Conservation (phyloP, 352 stramenopile genomes). For the Globisporangium canariense region DNA sequence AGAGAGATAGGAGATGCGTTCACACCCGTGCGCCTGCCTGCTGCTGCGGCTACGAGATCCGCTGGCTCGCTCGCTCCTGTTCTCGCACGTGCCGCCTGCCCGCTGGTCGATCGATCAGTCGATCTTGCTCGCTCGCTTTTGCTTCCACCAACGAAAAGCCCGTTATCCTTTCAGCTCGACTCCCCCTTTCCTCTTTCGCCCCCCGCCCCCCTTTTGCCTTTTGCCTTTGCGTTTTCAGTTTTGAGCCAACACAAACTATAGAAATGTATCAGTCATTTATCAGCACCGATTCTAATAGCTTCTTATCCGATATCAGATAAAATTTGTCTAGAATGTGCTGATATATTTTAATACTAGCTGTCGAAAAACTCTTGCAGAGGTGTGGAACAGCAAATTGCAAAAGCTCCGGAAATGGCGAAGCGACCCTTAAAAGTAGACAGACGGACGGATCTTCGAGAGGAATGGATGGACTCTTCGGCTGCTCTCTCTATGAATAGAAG, state of each 20-base stretch:
- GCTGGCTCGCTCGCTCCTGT: neutral
- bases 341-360: no score
- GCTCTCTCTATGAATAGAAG: neutral
- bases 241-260: no score
- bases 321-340: no score
- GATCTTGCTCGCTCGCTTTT: slow-evolving; percentile 3
- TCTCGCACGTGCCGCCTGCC: neutral
- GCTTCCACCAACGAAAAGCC: slow-evolving; percentile 15
- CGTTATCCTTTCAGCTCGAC: slow-evolving; percentile 9
- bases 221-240: neutral
- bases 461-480: no score
- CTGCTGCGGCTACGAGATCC: no score
- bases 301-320: no score
- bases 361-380: no score
- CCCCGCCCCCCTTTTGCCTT: slow-evolving; percentile 5
- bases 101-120: neutral
- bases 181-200: no score
- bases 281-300: no score
- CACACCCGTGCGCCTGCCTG: neutral
- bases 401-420: neutral
- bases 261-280: no score
- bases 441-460: neutral
- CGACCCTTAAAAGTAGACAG: neutral
- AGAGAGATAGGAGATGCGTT: neutral
- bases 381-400: no score